These are phyloP conservation scores for Vigna hirtella DNA, from an alignment of 306 rosid species.

Conservation along the genomic window DNA sequence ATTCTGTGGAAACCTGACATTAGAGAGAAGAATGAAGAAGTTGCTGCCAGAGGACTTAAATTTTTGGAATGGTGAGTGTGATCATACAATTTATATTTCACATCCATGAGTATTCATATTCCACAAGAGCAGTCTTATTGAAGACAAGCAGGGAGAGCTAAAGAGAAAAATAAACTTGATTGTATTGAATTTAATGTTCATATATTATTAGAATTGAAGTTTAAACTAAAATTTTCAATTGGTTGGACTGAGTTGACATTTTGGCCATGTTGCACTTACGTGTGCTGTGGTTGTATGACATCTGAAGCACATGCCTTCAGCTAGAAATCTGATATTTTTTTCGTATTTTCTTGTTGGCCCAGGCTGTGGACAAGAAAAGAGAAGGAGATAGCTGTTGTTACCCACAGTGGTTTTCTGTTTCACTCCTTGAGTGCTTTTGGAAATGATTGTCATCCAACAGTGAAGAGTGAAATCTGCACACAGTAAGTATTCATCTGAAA, in stretches of 20 bases:
- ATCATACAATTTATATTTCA: constrained; percentile 16
- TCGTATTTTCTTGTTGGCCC: constrained; percentile 33
- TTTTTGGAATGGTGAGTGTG: constrained; percentile 76
- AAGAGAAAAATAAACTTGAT: not conserved
- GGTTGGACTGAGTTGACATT: constrained; percentile 21
- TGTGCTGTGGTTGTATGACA: constrained; percentile 1
- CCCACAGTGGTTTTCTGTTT: constrained; percentile 79
- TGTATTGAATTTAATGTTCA: constrained; percentile 1
- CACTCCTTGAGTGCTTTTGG: constrained; percentile 78
- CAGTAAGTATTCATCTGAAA: constrained; percentile 57
- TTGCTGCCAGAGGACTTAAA: constrained; percentile 82
- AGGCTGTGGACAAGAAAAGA: constrained; percentile 98
- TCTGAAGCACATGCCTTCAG: constrained; percentile 17
- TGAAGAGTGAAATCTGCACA: constrained; percentile 74
- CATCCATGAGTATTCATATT: not conserved
- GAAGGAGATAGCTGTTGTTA: constrained; percentile 84
- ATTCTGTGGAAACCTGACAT: constrained; percentile 78
- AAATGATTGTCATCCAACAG: constrained; percentile 78
- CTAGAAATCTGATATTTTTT: constrained; percentile 14
- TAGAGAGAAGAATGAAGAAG: constrained; percentile 77
- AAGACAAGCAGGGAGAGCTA: constrained; percentile 3
- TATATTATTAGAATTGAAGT: constrained; percentile 13
- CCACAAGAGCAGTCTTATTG: not conserved
- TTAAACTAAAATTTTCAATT: not conserved
- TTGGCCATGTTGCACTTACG: constrained; percentile 4